Base-by-base conservation (phyloP, 345 rosid genomes). In the Eucalyptus coolabah region DNA sequence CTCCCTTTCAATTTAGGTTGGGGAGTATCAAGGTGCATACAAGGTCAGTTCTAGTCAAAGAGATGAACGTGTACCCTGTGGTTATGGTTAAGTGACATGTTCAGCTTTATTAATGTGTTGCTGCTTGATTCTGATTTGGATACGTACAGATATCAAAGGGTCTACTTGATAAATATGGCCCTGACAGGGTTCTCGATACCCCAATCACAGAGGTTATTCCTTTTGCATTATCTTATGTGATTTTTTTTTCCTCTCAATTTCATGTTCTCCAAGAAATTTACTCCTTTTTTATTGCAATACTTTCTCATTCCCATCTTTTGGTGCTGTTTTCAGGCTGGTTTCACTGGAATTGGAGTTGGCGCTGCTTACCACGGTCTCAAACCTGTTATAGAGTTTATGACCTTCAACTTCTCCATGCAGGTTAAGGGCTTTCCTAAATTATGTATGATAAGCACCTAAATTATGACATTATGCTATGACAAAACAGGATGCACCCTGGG, bases 11-110 rank as follows among this genome's bases (percentile, higher is more conserved):
- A 88, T 93, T 89, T 95, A 98, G 99, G 99, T 98, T 89, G 99
- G 99, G 87, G 99, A 98, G 93, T 98, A 98, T 92, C 99, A 98
- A 89, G 99, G 99, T 92, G 99, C 99, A 28, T 97, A 98, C 94
- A 98, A 98, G 99, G 99, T 98, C 86, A 92, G 94, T 50, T 26
- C 44, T 82, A 87, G 60, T 59, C 67, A 18, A 44, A 56, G 15
- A 24, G 86, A 34, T 42, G 37, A 26, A 7, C 4, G 24, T 4
- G 14, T 18, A 15, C 50, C 67, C 65, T 59, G 65, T 87, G 23
- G 26, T 47, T 44, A 34, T 8, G 34, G 32, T 54, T 82, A 30
- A 34, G 77, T 53, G 69, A 42, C 26, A 32, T 7, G 34, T 32
- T 24, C 21, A 40, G 23, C 28, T 21, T 77, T n/a, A 50, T 86